Evolutionary conservation across 2,329 filamentous ascomycete species (phyloP), one percentile per base, ranked within the genome.

Genomic region (Epichloe scottii): DNA sequence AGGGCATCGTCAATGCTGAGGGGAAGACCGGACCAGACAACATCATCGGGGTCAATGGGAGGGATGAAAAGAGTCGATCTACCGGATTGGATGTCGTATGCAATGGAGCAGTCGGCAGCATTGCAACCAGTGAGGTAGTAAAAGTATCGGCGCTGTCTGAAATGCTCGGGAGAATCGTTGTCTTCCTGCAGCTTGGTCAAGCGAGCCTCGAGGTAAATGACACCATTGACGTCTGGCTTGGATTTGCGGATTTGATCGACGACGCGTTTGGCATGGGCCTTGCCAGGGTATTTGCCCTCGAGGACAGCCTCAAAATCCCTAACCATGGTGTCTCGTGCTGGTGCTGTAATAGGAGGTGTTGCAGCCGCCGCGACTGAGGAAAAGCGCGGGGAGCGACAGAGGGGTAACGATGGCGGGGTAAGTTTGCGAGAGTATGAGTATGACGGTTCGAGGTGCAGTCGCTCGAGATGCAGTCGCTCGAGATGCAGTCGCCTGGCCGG

Each of bases 1-100:
- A 85, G 71, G 6, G 91, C 91, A 62, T 96, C 85, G 41, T 85
- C 77, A 35, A 77, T 70, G 37, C 82, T 87, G 54, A 94, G 72
- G 0, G 91, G 93, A 15, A 97, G 77, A 12, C 93, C 93, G 30
- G 85, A 87, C 91, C 91, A 98, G 63, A 97, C 88, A 53, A 97
- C 89, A 50, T 82, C 83, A 42, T 93, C 87, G n/a, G 88, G 79
- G 59, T 95, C 83, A 60, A 90, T 79, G 15, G 89, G 87, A 2
- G 93, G 91, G 60, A 98, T 91, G 71, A 90, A 98, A 46, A 98
- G 81, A 3, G 84, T 94, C 40, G 90, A 79, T 59, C 82, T 81
- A 57, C 82, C 77, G 46, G 79, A 76, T 44, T 78, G 73, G 52
- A 95, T 84, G 57, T 95, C 84, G 72, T 96, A 95, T 51, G 84